Percentiles rank a stretch among this genome's conserved stretches.
Conservation (phyloP, 192 early-diverging fungal species). For the Linnemannia zychae region DNA sequence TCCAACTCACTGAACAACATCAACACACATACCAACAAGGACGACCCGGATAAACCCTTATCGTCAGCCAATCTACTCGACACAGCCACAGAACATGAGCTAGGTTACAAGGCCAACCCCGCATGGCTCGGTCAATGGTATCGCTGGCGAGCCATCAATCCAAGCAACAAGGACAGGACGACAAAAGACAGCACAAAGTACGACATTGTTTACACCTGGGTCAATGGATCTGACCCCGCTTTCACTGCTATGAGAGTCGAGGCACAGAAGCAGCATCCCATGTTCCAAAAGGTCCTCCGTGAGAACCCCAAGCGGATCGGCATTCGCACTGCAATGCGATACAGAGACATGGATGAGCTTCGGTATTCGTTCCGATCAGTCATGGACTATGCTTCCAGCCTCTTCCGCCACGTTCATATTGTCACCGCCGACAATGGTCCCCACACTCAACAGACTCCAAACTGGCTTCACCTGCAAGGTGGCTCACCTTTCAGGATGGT, state of each 20-base stretch:
- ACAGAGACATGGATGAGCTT: constrained; percentile 59
- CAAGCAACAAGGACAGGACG: not conserved
- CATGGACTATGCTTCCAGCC: constrained; percentile 25
- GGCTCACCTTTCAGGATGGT: constrained; percentile 16
- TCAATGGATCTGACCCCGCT: constrained; percentile 56
- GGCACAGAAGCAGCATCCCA: constrained; percentile 12
- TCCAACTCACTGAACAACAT: not conserved
- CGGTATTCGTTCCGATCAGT: constrained; percentile 58
- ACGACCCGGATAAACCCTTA: not conserved
- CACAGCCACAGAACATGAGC: not conserved
- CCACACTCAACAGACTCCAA: constrained; percentile 29
- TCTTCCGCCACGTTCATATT: constrained; percentile 42
- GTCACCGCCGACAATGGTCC: constrained; percentile 31
- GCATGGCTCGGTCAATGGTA: constrained; percentile 41
- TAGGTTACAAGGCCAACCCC: constrained; percentile 1
- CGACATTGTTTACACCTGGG: constrained; percentile 62
- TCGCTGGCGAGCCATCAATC: constrained; percentile 44
- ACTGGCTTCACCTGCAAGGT: constrained; percentile 33
- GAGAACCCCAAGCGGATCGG: constrained; percentile 21
- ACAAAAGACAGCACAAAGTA: not conserved
- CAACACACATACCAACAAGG: not conserved
- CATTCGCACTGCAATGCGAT: constrained; percentile 24
- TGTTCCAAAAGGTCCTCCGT: constrained; percentile 8
- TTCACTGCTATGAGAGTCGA: constrained; percentile 13
- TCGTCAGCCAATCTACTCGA: not conserved